Base-by-base conservation (phyloP, 495 filamentous ascomycete species). In the Bryoglossum gracile region DNA sequence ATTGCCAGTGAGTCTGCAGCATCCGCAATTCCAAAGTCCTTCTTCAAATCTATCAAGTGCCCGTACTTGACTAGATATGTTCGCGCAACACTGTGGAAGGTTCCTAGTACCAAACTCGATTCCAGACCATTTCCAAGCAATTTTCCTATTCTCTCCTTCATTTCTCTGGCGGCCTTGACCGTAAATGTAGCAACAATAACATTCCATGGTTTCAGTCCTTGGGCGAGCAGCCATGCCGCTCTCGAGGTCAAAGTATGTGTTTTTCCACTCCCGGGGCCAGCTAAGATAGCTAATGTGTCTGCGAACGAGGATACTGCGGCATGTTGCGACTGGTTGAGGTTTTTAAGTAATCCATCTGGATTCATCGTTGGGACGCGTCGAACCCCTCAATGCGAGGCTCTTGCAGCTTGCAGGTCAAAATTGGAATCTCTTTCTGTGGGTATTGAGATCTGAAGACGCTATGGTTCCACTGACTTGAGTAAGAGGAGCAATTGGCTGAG, bases 161-260 rank as follows among this genome's bases (percentile, higher is more conserved):
- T 99, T 66, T 99, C 94, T 14, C 85, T 81, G 14, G 92, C 87
- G 3, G 92, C 92, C 64, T 97, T 99, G 62, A 95, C 87, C 2
- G 94, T 99, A 62, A 99, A 99, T 0, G 94, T 99, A 51, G 91
- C 91, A 47, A 95, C 94, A 36, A 99, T 82, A 61, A 99, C 79
- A 72, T 97, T 92, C 71, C 88, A 83, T 55, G 94, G 90, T 34
- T 80, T 80, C 57, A 87, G 81, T 24, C 81, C 77, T 53, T 86
- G 69, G n/a, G 79, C 74, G 41, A 99, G 78, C n/a, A 97, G 78
- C 72, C 94, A 95, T 48, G 91, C 94, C 45, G 95, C 89, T 48
- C 94, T 83, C 30, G 94, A 85, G 0, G 91, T 97, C 28, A 99
- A 76, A 3, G 94, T 97, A 68, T 96, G 91, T 8, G 94, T 99